Evolutionary conservation across 352 stramenopile species (phyloP).

Genomic region (Phytophthora boehmeriae): DNA sequence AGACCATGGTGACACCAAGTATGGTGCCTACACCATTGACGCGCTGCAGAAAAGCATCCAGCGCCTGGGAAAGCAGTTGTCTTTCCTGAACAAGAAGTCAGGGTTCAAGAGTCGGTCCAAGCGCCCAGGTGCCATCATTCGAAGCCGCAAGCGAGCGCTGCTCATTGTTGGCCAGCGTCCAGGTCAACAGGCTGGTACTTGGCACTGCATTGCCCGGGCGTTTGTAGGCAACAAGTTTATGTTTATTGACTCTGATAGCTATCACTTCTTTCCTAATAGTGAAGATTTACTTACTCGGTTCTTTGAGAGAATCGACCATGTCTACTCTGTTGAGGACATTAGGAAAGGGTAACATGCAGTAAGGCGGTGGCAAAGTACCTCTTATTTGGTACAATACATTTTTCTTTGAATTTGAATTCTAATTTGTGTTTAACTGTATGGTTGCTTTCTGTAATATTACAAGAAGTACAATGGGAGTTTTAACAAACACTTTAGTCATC

Average conservation of each 20-base stretch:
- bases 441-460: no score
- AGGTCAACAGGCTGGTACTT: not conserved
- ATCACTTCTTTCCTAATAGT: constrained; percentile 1
- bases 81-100: constrained; percentile 12
- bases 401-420: no score
- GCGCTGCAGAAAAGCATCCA: constrained; percentile 11
- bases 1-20: constrained; percentile 5
- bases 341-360: not conserved
- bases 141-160: not conserved
- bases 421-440: no score
- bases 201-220: no score
- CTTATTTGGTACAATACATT: no score
- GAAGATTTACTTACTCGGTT: not conserved
- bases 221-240: not conserved
- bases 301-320: not conserved
- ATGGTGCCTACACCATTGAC: constrained; percentile 8
- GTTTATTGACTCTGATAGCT: not conserved
- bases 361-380: no score
- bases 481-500: no score
- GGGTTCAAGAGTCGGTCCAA: constrained; percentile 1
- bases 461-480: no score
- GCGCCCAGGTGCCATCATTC: not conserved
- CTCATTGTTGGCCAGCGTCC: not conserved
- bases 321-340: constrained; percentile 2
- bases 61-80: constrained; percentile 1